Percentiles rank a stretch among this genome's conserved stretches.
These are phyloP conservation scores for Lactifluus subvellereus DNA, from an alignment of 768 basidiomycete species.

Conservation along the genomic window DNA sequence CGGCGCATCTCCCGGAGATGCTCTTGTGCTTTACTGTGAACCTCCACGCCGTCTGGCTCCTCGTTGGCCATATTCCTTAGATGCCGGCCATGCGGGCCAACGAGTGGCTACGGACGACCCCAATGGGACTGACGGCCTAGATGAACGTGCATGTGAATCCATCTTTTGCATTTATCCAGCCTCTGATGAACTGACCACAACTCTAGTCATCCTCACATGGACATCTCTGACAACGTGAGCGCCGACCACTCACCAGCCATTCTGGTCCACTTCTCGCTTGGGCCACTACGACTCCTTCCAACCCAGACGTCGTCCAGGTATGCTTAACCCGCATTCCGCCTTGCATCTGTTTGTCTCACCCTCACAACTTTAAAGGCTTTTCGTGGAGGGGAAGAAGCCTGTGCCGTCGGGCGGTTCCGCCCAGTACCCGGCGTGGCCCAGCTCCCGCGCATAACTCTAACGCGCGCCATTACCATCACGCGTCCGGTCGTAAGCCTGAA, in stretches of 20 bases:
- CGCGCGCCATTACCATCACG: not conserved
- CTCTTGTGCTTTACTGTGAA: slow-evolving; percentile 25
- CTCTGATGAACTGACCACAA: not conserved
- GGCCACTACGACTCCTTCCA: slow-evolving; percentile 17
- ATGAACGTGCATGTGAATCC: slow-evolving; percentile 5
- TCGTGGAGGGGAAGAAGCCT: not conserved
- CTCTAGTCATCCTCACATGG: slow-evolving; percentile 8
- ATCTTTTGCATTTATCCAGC: not conserved
- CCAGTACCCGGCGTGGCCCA: not conserved
- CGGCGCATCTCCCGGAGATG: slow-evolving; percentile 15
- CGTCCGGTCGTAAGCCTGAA: slow-evolving; percentile 7
- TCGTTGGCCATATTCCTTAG: not conserved
- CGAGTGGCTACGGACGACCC: not conserved
- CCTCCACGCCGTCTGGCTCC: not conserved
- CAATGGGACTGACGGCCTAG: not conserved
- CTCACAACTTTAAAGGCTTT: not conserved
- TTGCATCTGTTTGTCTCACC: not conserved
- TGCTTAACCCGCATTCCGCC: not conserved
- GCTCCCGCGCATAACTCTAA: not conserved
- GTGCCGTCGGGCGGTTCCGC: not conserved
- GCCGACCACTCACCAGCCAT: not conserved
- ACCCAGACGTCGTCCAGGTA: not conserved
- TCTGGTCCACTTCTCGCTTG: slow-evolving; percentile 24
- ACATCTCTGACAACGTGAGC: slow-evolving; percentile 22
- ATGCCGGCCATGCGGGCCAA: slow-evolving; percentile 14